phyloP scores from a whole-genome alignment of 768 basidiomycete species.

The Leucosporidium creatinivorum region DNA sequence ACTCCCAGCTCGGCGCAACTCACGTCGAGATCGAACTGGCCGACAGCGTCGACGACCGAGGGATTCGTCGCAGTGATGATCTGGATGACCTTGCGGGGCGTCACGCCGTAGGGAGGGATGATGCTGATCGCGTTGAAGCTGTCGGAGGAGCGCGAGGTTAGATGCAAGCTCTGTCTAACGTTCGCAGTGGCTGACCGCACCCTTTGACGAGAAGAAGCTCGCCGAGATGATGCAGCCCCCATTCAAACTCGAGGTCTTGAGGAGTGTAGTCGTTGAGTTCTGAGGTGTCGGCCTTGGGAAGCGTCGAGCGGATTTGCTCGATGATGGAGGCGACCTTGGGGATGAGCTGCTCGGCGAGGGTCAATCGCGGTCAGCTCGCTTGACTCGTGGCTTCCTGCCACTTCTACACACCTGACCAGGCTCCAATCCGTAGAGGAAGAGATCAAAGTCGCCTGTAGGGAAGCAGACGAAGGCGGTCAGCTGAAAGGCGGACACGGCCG shows the following conservation, averaged over 20 bases:
- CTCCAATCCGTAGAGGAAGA: slow-evolving; percentile 18
- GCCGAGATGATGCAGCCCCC: background rate
- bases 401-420: slow-evolving; percentile 5
- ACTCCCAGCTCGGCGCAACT: no score
- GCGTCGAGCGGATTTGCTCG: slow-evolving; percentile 7
- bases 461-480: no score
- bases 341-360: slow-evolving; percentile 6
- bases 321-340: slow-evolving; percentile 12
- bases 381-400: no score
- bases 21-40: slow-evolving; percentile 15
- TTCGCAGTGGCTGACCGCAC: background rate
- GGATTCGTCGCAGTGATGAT: slow-evolving; percentile 2
- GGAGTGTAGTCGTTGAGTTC: background rate
- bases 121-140: slow-evolving; percentile 16
- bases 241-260: background rate
- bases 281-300: slow-evolving; percentile 5
- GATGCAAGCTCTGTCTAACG: no score
- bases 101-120: background rate
- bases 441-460: slow-evolving; percentile 12
- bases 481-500: background rate
- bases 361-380: no score
- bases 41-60: slow-evolving; percentile 6
- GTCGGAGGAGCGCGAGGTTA: no score
- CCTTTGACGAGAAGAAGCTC: slow-evolving; percentile 19
- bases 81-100: background rate